Evolutionary conservation across 257 asterid species (phyloP).

Genomic region (Solanum ossicruentum): DNA sequence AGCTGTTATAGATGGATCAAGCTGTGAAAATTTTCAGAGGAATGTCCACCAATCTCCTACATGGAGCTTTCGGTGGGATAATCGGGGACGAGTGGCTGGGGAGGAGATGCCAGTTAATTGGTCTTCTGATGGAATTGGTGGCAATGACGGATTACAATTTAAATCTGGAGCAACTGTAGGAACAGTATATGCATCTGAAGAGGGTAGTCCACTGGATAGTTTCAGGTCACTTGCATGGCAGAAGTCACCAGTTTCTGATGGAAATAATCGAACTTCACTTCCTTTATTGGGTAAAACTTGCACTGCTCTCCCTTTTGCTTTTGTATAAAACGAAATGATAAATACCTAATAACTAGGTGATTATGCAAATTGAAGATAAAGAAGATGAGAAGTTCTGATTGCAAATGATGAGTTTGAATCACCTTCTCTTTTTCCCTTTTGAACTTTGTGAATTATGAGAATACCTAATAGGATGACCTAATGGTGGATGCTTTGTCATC

Average conservation of each 20-base stretch:
- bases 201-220: conserved; percentile 70
- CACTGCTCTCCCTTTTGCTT: not conserved
- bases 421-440: not conserved
- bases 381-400: not conserved
- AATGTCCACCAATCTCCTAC: conserved; percentile 68
- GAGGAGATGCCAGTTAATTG: conserved; percentile 61
- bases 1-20: conserved; percentile 45
- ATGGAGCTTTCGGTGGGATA: conserved; percentile 97
- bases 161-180: conserved; percentile 52
- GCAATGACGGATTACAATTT: conserved; percentile 23
- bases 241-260: conserved; percentile 68
- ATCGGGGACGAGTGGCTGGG: conserved; percentile 86
- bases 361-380: not conserved
- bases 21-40: conserved; percentile 49
- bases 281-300: conserved; percentile 52
- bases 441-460: not conserved
- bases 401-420: not conserved
- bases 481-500: not conserved
- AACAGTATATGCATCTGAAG: conserved; percentile 69
- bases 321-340: not conserved
- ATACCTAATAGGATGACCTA: not conserved
- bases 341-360: not conserved
- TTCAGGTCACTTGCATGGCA: conserved; percentile 49
- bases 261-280: conserved; percentile 35
- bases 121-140: conserved; percentile 36